Percentiles rank a stretch among this genome's conserved stretches.
phyloP scores from a whole-genome alignment of 352 stramenopile genomes.

The Globisporangium alternatum region DNA sequence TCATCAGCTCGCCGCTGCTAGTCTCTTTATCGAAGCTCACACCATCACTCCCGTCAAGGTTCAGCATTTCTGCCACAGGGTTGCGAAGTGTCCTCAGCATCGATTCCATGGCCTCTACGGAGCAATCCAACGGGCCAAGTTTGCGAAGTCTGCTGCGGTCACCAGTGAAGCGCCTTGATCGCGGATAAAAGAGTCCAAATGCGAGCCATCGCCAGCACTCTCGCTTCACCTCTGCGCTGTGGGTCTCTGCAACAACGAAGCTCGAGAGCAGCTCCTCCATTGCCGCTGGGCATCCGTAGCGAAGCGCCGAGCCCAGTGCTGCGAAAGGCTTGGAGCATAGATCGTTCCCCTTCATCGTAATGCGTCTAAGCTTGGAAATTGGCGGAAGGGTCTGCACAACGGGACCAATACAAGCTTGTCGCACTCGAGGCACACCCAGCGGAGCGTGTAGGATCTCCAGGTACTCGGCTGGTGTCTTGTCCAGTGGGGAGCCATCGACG shows the following conservation, averaged over 20 bases:
- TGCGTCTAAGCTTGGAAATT: neutral
- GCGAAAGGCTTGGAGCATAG: conserved; percentile 6
- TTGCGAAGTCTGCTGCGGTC: neutral
- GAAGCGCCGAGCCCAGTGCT: conserved; percentile 7
- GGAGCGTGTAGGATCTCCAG: neutral
- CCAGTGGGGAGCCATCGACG: neutral
- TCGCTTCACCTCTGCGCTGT: neutral
- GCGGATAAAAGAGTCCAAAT: conserved; percentile 4
- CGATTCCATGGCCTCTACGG: neutral
- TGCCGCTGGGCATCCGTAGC: neutral
- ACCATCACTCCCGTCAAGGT: neutral
- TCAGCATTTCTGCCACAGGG: neutral
- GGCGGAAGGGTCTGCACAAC: neutral
- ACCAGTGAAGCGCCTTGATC: neutral
- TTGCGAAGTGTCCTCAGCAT: neutral
- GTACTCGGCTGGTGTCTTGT: conserved; percentile 2
- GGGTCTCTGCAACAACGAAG: neutral
- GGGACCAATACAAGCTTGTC: neutral
- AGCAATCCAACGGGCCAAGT: neutral
- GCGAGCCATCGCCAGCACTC: conserved; percentile 10
- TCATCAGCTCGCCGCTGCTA: neutral
- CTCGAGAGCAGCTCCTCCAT: conserved; percentile 6
- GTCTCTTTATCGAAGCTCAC: neutral
- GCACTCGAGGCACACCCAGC: neutral
- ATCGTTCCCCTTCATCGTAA: conserved; percentile 12